Percentiles rank a stretch among this genome's conserved stretches.
These are phyloP conservation scores for Diaporthe sp. DNA, from an alignment of 2,329 filamentous ascomycete species.

Conservation along the genomic window DNA sequence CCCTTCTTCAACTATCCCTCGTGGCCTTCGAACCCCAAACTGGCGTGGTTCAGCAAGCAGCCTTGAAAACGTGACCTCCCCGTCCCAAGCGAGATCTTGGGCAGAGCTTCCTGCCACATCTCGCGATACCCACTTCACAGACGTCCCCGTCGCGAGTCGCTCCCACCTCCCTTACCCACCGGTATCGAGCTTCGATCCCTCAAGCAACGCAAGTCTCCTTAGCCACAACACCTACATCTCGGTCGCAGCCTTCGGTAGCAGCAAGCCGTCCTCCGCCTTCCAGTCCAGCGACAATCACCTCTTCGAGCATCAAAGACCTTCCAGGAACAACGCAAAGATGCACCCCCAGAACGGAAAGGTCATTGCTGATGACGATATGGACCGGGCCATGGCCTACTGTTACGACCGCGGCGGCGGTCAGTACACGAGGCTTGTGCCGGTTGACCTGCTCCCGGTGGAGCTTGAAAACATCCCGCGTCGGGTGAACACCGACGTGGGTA, in stretches of 20 bases:
- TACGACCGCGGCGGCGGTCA: slow-evolving; percentile 63
- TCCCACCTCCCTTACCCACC: neutral
- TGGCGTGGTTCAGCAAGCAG: neutral
- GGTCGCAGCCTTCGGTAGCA: neutral
- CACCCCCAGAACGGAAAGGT: slow-evolving; percentile 22
- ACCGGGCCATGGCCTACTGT: slow-evolving; percentile 58
- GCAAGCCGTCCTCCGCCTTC: neutral
- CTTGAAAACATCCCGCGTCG: slow-evolving; percentile 54
- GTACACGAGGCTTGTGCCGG: slow-evolving; percentile 65
- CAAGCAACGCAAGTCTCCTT: neutral
- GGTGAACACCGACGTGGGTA: slow-evolving; percentile 51
- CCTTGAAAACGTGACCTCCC: neutral
- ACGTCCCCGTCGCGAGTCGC: neutral
- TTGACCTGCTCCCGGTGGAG: slow-evolving; percentile 59
- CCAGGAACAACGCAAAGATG: slow-evolving; percentile 26
- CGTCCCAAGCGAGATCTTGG: neutral
- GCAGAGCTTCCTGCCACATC: neutral
- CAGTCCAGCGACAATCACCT: neutral
- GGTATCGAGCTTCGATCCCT: neutral
- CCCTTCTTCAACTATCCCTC: neutral
- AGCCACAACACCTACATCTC: neutral
- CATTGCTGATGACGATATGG: slow-evolving; percentile 40
- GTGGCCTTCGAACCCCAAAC: neutral
- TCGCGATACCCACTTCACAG: neutral
- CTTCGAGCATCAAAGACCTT: slow-evolving; percentile 7